These are phyloP conservation scores for Castanea crenata DNA, from an alignment of 306 rosid genomes.

Conservation along the genomic window DNA sequence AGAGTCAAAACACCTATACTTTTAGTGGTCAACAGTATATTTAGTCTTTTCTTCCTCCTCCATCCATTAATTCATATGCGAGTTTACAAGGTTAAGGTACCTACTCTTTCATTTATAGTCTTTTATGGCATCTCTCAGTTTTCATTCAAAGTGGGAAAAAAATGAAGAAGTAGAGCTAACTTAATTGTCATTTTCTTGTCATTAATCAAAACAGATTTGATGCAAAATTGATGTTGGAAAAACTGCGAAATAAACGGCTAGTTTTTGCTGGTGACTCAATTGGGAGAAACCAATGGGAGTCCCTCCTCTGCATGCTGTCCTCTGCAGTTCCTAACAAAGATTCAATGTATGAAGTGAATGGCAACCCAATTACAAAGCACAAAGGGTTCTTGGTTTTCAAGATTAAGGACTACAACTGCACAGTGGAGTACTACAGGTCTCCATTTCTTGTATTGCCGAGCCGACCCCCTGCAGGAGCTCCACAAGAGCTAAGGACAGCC, in stretches of 20 bases:
- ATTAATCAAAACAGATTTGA: conserved; percentile 50
- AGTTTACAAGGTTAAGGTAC: background rate
- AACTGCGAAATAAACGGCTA: conserved; percentile 55
- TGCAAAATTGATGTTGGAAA: conserved; percentile 71
- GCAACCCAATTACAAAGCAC: conserved; percentile 90
- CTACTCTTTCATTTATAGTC: background rate
- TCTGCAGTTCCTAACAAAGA: conserved; percentile 58
- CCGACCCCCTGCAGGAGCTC: conserved; percentile 54
- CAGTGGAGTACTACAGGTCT: conserved; percentile 79
- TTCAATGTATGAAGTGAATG: conserved; percentile 83
- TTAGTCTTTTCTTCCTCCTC: background rate
- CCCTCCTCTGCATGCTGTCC: conserved; percentile 86
- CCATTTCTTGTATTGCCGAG: conserved; percentile 80
- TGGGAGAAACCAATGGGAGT: conserved; percentile 94
- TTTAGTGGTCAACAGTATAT: no score
- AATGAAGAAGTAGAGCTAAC: background rate
- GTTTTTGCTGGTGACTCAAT: conserved; percentile 87
- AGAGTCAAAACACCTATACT: no score
- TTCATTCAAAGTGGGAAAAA: background rate
- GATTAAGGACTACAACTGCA: conserved; percentile 71
- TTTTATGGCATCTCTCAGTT: background rate
- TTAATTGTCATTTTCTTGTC: background rate
- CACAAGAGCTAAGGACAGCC: conserved; percentile 43
- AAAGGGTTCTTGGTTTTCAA: conserved; percentile 77
- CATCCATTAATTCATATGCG: background rate